Evolutionary conservation across 176 grass and related monocot genomes (phyloP), one percentile per base, ranked within the genome.

Genomic region (Oryza longistaminata): DNA sequence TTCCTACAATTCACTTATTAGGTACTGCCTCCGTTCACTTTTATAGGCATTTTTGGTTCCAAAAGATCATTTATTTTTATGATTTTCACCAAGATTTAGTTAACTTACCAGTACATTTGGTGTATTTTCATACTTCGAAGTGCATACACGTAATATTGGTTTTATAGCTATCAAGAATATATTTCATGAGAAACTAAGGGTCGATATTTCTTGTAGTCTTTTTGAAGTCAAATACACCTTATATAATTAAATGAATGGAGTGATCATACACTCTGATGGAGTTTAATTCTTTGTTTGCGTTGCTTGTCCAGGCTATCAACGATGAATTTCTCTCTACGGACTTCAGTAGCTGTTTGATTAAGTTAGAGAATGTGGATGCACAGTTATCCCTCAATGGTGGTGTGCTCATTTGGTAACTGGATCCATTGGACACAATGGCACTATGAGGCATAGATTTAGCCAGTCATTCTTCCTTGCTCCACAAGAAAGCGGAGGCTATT

Each of bases 391-490:
- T 93, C 19, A 85, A 61, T 34, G 76, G 64, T 79, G 93, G 95
- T 53, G 82, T 98, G 73, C 73, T 95, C 68, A 92, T 95, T 71
- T 93, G 66, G 95, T 98, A n/a, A 90, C 73, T 75, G 96, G 96
- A 80, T 92, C 58, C 35, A 78, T 98, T 48, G 88, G 43, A 44
- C 76, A 53, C 34, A 70, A 27, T 15, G 91, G 90, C 60, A 80
- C 62, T 29, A 52, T 90, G 64, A 87, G 85, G 34, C 85, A 64
- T 26, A 90, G 82, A 37, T 98, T 98, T 85, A 80, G 80, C 40
- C 89, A 98, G 42, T 95, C 96, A 76, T 98, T 98, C 76, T 95
- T 98, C 66, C 93, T 98, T 86, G 96, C 96, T 68, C 93, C 96
- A 44, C 96, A 95, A 85, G 91, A 90, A 85, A 81, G 2, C 40